phyloP scores from a whole-genome alignment of 2,329 filamentous ascomycete species.

The Diaporthe sp. region DNA sequence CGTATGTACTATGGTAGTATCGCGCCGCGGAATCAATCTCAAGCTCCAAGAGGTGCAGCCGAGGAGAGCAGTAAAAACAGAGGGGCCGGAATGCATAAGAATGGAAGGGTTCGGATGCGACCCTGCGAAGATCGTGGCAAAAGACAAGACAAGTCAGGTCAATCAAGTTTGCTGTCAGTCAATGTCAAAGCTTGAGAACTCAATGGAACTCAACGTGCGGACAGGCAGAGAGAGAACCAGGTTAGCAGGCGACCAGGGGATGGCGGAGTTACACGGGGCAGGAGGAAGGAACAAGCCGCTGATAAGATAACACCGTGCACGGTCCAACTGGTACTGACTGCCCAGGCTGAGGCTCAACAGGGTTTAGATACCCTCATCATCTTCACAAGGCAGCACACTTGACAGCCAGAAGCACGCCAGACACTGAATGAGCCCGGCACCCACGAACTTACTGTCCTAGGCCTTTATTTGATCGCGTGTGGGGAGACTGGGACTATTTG shows the following conservation, averaged over 20 bases:
- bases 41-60: background rate
- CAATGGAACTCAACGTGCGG: constrained; percentile 9
- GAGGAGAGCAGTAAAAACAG: background rate
- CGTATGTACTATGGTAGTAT: background rate
- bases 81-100: constrained; percentile 2
- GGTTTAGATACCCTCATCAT: constrained; percentile 18
- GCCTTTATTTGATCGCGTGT: background rate
- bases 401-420: background rate
- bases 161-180: constrained; percentile 7
- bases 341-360: background rate
- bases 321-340: constrained; percentile 17
- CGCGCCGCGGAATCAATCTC: background rate
- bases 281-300: background rate
- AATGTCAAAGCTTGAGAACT: background rate
- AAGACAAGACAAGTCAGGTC: constrained; percentile 18
- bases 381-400: background rate
- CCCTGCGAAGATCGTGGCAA: constrained; percentile 16
- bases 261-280: background rate
- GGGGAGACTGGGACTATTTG: background rate
- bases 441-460: background rate
- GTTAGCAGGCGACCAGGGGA: background rate
- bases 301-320: constrained; percentile 16
- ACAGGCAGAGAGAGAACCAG: constrained; percentile 11
- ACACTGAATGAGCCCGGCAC: background rate
- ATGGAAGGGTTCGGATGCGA: constrained; percentile 2